Conservation (phyloP, 2,329 filamentous ascomycete species). For the Delphinella strobiligena region DNA sequence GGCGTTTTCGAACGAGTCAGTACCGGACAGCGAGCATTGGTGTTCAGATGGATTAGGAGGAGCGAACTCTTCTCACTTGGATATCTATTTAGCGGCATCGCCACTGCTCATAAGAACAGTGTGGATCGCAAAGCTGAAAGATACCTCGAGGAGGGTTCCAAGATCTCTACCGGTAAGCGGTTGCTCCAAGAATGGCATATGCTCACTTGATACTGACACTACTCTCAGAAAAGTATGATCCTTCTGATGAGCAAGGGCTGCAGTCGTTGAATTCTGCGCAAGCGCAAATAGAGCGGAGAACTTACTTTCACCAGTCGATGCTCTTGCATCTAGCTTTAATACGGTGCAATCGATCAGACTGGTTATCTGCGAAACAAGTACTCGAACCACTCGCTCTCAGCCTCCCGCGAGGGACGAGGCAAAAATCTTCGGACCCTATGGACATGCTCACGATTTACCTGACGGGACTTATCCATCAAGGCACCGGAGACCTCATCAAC, state of each 20-base stretch:
- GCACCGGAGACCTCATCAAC: conserved; percentile 56
- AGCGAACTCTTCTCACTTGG: conserved; percentile 48
- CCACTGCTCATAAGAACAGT: conserved; percentile 43
- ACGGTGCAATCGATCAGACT: conserved; percentile 58
- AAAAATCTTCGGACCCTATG: conserved; percentile 4
- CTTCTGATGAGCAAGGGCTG: conserved; percentile 2
- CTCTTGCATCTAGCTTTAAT: conserved; percentile 60
- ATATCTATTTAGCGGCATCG: conserved; percentile 46
- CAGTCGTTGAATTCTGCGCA: conserved; percentile 23
- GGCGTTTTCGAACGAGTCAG: conserved; percentile 28
- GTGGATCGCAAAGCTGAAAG: conserved; percentile 42
- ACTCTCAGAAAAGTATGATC: conserved; percentile 5
- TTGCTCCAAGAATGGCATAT: too few relatives aligned
- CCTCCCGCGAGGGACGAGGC: conserved; percentile 1
- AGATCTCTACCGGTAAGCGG: conserved; percentile 34
- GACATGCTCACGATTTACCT: conserved; percentile 45
- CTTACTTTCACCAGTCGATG: conserved; percentile 54
- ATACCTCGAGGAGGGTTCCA: conserved; percentile 46
- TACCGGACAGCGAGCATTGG: conserved; percentile 31
- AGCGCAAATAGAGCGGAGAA: conserved; percentile 48
- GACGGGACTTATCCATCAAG: conserved; percentile 63
- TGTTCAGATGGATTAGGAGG: conserved; percentile 48
- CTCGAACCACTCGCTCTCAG: conserved; percentile 41
- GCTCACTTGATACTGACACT: neutral
- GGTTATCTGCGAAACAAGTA: conserved; percentile 49